Evolutionary conservation across 805 yeast species (phyloP), one percentile per base, ranked within the genome.

Genomic region (Candida berthetii): DNA sequence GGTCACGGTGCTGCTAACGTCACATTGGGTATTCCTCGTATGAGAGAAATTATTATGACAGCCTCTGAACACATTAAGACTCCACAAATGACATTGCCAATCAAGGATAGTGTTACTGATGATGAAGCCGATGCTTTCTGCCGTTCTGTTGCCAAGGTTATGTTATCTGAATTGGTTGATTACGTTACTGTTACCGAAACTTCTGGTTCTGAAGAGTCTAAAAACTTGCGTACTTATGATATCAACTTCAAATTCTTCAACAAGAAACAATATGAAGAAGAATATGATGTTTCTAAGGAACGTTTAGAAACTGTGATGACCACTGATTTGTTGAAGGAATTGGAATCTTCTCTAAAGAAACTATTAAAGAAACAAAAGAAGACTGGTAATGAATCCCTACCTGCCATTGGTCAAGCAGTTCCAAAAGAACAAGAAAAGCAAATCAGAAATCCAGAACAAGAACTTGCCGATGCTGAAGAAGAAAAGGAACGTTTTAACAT

Each of bases 1-100:
- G 99, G 99, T 64, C 99, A 95, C 70, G 99, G 99, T 80, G 99
- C 99, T 44, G 99, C 99, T 36, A 93, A 93, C 67, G 99, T 93
- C 49, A 93, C 99, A 0, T 75, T 93, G 57, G 99, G 99, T 85
- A 93, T 93, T 61, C 99, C 99, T 34, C 96, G 99, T 79, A 82
- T 93, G 87, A 85, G 99, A 79, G 99, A 93, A 76, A 93, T 93
- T 65, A 89, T 93, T 62, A 93, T 93, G 99, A 95, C 99, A 11
- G 99, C 99, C 17, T 87, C 96, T 45, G 80, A 96, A 18, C 68
- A 85, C 37, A 93, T 93, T 58, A 87, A 88, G 71, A 93, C 99
- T n/a, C 99, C 99, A 36, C 98, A 93, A 69, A 93, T 93, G 99
- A 80, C 93, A 3, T 70, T 93, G 53, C 99, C 99, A 22, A 73